Conservation (phyloP, 2,329 filamentous ascomycete genomes). For the Trichophyton benhamiae region DNA sequence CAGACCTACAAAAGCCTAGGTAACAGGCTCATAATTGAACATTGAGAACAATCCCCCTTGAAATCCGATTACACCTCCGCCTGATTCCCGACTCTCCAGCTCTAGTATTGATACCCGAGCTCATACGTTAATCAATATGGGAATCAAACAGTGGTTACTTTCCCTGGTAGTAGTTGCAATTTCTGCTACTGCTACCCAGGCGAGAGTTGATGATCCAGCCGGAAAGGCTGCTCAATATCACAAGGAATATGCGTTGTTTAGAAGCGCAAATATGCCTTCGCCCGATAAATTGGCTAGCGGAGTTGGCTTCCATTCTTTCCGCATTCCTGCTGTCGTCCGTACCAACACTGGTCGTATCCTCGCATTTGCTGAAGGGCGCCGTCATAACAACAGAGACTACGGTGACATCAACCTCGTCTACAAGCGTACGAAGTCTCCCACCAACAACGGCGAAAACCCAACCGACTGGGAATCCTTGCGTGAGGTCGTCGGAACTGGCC, state of each 20-base stretch:
- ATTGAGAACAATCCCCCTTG: background rate
- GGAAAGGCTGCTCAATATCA: constrained; percentile 9
- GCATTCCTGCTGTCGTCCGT: constrained; percentile 18
- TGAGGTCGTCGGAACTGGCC: constrained; percentile 17
- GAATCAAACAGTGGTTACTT: background rate
- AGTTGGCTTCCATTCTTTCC: constrained; percentile 21
- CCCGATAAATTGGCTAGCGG: constrained; percentile 19
- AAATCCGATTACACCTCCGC: background rate
- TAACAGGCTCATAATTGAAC: background rate
- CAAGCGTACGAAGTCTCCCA: constrained; percentile 19
- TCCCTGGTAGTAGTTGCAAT: background rate
- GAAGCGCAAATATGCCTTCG: constrained; percentile 19
- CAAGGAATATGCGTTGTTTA: constrained; percentile 17
- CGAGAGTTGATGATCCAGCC: constrained; percentile 7
- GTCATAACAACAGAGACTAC: constrained; percentile 19
- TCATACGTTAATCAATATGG: background rate
- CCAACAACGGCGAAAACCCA: constrained; percentile 14
- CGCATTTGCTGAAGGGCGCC: constrained; percentile 20
- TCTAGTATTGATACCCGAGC: background rate
- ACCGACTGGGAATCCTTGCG: constrained; percentile 19
- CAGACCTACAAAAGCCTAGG: background rate
- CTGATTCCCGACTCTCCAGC: background rate
- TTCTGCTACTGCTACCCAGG: background rate
- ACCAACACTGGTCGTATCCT: constrained; percentile 19
- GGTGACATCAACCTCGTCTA: constrained; percentile 23